Conservation (phyloP, 2,329 filamentous ascomycete species). For the Lasiodiplodia sp. region DNA sequence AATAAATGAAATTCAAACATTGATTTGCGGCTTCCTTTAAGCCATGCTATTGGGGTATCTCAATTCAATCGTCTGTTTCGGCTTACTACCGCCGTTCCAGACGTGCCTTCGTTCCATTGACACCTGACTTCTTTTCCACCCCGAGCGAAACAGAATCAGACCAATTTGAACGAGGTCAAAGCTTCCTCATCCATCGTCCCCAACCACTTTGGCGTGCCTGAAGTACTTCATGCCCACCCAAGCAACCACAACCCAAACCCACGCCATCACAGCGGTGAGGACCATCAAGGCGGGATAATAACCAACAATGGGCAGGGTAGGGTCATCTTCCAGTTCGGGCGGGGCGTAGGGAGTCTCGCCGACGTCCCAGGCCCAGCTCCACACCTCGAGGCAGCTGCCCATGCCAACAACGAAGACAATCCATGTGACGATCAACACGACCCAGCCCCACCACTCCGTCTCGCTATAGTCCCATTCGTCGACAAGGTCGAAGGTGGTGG, state of each 20-base stretch:
- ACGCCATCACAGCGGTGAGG: slow-evolving; percentile 92
- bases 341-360: slow-evolving; percentile 95
- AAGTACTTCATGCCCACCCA: slow-evolving; percentile 99
- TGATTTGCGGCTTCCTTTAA: neutral
- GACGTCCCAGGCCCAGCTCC: slow-evolving; percentile 99
- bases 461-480: slow-evolving; percentile 89
- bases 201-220: slow-evolving; percentile 89
- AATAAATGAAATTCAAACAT: neutral
- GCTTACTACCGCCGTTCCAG: neutral
- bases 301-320: slow-evolving; percentile 91
- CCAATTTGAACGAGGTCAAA: neutral
- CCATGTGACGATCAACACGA: slow-evolving; percentile 90
- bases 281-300: slow-evolving; percentile 97
- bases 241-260: slow-evolving; percentile 97
- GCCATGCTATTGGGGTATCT: slow-evolving; percentile 10
- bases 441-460: slow-evolving; percentile 98
- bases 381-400: slow-evolving; percentile 92
- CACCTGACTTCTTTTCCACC: neutral
- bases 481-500: slow-evolving; percentile 34
- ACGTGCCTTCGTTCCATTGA: neutral
- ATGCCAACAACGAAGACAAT: slow-evolving; percentile 95
- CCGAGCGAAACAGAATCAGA: neutral
- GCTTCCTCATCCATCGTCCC: slow-evolving; percentile 53
- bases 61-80: neutral
- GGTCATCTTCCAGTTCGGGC: slow-evolving; percentile 93